These are phyloP conservation scores for Tricladium varicosporioides DNA, from an alignment of 2,329 filamentous ascomycete species.

Conservation along the genomic window DNA sequence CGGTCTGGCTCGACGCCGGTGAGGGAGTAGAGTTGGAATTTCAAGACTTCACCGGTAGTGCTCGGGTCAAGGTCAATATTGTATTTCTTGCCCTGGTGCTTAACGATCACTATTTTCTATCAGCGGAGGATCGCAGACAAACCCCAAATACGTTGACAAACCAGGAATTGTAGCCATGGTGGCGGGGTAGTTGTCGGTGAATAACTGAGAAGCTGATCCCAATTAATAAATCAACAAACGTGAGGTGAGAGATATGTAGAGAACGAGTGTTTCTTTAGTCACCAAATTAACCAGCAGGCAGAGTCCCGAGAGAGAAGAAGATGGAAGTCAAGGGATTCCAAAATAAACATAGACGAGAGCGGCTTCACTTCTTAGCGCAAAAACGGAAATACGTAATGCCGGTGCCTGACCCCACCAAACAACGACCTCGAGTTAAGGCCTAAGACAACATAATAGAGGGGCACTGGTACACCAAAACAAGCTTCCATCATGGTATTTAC, in stretches of 20 bases:
- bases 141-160: constrained; percentile 16
- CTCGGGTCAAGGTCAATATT: constrained; percentile 86
- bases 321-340: background rate
- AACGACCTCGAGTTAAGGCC: constrained; percentile 13
- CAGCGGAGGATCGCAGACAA: constrained; percentile 19
- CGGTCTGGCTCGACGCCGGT: constrained; percentile 95
- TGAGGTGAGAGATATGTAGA: background rate
- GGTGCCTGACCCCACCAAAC: constrained; percentile 24
- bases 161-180: constrained; percentile 35
- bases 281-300: background rate
- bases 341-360: constrained; percentile 2
- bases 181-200: constrained; percentile 21
- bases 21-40: constrained; percentile 90
- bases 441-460: constrained; percentile 9
- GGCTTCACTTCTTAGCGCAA: constrained; percentile 3
- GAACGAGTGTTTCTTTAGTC: background rate
- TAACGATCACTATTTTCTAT: constrained; percentile 71
- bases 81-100: constrained; percentile 93
- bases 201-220: background rate
- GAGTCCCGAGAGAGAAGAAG: background rate
- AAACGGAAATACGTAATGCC: constrained; percentile 14
- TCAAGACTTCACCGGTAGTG: constrained; percentile 88
- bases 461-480: constrained; percentile 7
- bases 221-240: background rate
- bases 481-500: constrained; percentile 22